Evolutionary conservation across 306 rosid genomes (phyloP).

Genomic region (Carpinus fangiana): DNA sequence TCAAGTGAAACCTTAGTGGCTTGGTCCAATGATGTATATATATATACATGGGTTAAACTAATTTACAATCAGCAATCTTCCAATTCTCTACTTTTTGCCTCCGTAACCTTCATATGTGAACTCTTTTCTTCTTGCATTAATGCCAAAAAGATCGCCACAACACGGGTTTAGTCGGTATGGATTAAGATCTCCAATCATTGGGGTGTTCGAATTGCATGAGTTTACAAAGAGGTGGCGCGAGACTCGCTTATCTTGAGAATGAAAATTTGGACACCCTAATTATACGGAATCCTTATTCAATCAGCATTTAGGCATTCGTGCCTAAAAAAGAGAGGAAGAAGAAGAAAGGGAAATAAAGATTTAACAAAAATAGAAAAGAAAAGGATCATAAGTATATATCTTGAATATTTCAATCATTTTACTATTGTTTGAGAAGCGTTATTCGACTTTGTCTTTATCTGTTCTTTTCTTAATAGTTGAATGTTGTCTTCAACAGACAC

Average conservation of each 20-base stretch:
- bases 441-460: conserved; percentile 5
- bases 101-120: not conserved
- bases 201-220: too few species aligned
- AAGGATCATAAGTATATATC: not conserved
- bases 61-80: not conserved
- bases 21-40: conserved; percentile 20
- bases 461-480: not conserved
- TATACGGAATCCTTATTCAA: too few species aligned
- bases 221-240: too few species aligned
- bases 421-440: not conserved
- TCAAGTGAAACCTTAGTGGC: conserved; percentile 42
- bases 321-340: not conserved
- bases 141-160: too few species aligned
- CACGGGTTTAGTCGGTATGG: too few species aligned
- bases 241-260: too few species aligned
- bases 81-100: not conserved
- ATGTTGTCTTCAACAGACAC: not conserved
- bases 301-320: too few species aligned
- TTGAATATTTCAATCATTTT: not conserved
- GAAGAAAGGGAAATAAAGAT: not conserved
- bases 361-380: not conserved
- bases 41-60: not conserved
- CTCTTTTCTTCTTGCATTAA: not conserved
- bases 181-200: too few species aligned
- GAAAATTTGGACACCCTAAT: too few species aligned